A percentile compares a stretch with the other conserved stretches of the same genome.
Evolutionary conservation across 345 rosid species (phyloP).

Genomic region (Acer saccharum): DNA sequence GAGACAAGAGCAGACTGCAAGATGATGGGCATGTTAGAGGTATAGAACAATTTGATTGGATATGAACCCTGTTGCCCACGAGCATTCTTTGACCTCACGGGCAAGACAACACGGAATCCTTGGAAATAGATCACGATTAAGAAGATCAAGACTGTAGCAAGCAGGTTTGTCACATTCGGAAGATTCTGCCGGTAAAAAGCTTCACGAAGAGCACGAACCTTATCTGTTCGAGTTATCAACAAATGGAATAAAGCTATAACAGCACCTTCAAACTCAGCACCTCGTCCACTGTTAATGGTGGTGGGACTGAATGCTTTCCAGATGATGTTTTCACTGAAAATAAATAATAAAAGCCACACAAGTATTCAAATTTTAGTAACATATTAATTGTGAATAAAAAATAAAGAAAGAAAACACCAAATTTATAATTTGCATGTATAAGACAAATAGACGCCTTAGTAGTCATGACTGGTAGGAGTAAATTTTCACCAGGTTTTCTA

Average conservation of each 20-base stretch:
- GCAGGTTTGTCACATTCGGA: constrained; percentile 84
- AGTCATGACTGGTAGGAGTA: background rate
- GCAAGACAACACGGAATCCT: constrained; percentile 91
- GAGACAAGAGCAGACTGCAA: constrained; percentile 84
- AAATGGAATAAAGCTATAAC: constrained; percentile 85
- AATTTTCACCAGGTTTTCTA: background rate
- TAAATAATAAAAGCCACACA: background rate
- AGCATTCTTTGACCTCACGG: constrained; percentile 90
- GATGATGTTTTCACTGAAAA: constrained; percentile 75
- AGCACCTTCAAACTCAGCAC: constrained; percentile 95
- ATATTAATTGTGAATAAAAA: background rate
- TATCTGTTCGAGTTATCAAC: constrained; percentile 73
- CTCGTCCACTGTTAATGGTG: constrained; percentile 83
- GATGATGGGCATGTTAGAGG: constrained; percentile 94
- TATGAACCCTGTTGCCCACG: constrained; percentile 94
- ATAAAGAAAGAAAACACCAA: background rate
- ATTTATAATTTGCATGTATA: background rate
- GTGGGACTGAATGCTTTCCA: constrained; percentile 95
- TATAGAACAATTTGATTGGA: constrained; percentile 86
- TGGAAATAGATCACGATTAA: constrained; percentile 87
- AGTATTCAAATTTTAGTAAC: background rate
- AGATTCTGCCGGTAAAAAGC: constrained; percentile 91
- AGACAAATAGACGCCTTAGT: background rate
- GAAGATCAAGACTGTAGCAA: constrained; percentile 81
- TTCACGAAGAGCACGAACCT: constrained; percentile 78